Evolutionary conservation across 2,329 filamentous ascomycete genomes (phyloP), one percentile per base, ranked within the genome.

Genomic region (Arthrinium phaeospermum): DNA sequence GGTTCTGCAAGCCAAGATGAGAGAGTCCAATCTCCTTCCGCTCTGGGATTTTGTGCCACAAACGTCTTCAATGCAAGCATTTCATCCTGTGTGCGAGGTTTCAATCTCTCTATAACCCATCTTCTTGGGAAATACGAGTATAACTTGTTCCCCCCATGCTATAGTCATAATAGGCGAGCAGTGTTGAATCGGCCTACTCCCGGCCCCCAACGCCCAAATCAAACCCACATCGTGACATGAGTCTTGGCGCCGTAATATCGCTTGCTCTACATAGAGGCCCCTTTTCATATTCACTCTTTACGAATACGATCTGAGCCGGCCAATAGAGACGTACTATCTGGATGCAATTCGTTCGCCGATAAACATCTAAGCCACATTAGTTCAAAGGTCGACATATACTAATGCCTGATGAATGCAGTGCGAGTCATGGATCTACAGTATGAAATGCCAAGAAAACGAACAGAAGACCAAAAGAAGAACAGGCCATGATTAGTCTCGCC

Each of bases 1-100:
- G 53, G 16, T 37, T 64, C 57, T 37, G 34, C 57, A 64, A 41
- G 57, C 57, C 57, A 64, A 64, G 57, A 64, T 64, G 19, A 6
- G 7, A 64, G 34, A 41, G 34, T 22, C 57, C 34, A 64, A 34
- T n/a, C 34, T 41, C 19, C 19, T 41, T 41, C 30, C 19, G 14
- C 57, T n/a, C 57, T 61, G 4, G 19, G 19, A 41, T 37, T 41
- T 19, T 10, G 10, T 64, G 57, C 57, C 19, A 41, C 22, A 14
- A 64, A 64, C 22, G 10, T 8, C 22, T 2, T 14, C 4, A n/a
- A n/a, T 22, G 30, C 22, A 8, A 41, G 14, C 30, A 19, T 10
- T 16, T 41, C 8, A 19, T 1, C n/a, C 8, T 34, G 22, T 41
- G 37, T 41, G 37, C 6, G 34, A n/a, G 19, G 5, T n/a, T 41